These are phyloP conservation scores for Beauveria brongniartii DNA, from an alignment of 2,329 filamentous ascomycete genomes.

Conservation along the genomic window DNA sequence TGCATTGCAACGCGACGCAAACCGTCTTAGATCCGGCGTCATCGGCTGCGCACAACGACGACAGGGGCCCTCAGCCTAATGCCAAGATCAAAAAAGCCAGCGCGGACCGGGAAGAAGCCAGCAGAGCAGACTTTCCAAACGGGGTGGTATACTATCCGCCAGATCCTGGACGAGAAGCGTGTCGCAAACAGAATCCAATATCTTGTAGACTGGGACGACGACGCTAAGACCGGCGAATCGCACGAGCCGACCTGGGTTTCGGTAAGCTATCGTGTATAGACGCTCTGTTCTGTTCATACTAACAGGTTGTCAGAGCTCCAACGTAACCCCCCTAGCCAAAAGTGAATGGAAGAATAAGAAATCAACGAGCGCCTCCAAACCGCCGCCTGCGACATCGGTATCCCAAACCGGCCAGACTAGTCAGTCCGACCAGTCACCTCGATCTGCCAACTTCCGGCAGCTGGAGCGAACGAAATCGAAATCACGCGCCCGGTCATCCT, in stretches of 20 bases:
- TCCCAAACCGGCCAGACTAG: background rate
- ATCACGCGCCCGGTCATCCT: background rate
- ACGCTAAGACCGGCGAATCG: conserved; percentile 22
- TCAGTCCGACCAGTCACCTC: conserved; percentile 20
- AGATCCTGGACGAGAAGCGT: conserved; percentile 27
- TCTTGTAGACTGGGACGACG: conserved; percentile 31
- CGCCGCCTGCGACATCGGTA: background rate
- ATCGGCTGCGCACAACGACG: conserved; percentile 21
- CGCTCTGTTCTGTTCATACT: background rate
- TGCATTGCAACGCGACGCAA: conserved; percentile 16
- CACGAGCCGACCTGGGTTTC: conserved; percentile 28
- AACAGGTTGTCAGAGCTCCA: conserved; percentile 16
- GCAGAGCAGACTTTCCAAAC: conserved; percentile 15
- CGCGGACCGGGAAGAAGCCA: conserved; percentile 10
- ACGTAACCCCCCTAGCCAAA: conserved; percentile 24
- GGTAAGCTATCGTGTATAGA: background rate
- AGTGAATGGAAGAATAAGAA: conserved; percentile 27
- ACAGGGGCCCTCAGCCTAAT: conserved; percentile 15
- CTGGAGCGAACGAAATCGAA: conserved; percentile 12
- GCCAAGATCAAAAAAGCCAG: conserved; percentile 1
- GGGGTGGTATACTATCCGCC: conserved; percentile 27
- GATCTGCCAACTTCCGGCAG: conserved; percentile 21
- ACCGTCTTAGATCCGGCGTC: conserved; percentile 26
- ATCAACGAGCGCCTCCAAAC: background rate
- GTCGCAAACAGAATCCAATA: conserved; percentile 23